Evolutionary conservation across 2,329 filamentous ascomycete genomes (phyloP), one percentile per base, ranked within the genome.

Genomic region (Penicillium sp.): DNA sequence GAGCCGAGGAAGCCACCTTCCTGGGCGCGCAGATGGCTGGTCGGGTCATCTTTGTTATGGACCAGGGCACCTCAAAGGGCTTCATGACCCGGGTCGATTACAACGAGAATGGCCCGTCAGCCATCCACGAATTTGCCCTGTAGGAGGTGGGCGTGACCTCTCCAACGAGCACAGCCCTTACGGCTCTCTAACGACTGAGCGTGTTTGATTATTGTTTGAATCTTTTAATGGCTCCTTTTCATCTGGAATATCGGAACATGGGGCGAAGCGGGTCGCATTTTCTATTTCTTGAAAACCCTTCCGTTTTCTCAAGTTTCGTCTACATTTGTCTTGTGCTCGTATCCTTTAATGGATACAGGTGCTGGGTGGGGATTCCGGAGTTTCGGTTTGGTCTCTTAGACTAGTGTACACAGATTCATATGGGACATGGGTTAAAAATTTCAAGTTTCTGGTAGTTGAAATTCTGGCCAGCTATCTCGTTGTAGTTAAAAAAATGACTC

Each of bases 11-110:
- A 77, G 87, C 90, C 52, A 87, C 88, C 72, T 97, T 97, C 78
- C 81, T 97, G 6, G 93, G 93, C 11, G 91, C 92, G 2, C 92
- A 96, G 77, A 90, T 97, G 35, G 92, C 91, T 1, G 92, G 91
- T 2, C 90, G 89, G 76, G 86, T 91, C 25, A 78, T 91, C 52
- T 91, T 91, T 73, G 84, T 90, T 10, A 81, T 87, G 3, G 89
- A 91, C 70, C 85, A 87, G 67, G 87, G 87, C 5, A 75, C 83
- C 51, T 86, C 80, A 67, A 90, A 90, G 75, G 88, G 87, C 0
- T 91, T 89, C 74, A 84, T 92, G 80, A 88, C 83, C 5, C 80
- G 89, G 57, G 84, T 83, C 28, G 87, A 89, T 70, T 89, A 89
- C 74, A 90, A 89, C 71, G 87, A 89, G 63, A 80, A 85, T 57